These are phyloP conservation scores for Gossypium bickii DNA, from an alignment of 345 rosid genomes.

Conservation along the genomic window DNA sequence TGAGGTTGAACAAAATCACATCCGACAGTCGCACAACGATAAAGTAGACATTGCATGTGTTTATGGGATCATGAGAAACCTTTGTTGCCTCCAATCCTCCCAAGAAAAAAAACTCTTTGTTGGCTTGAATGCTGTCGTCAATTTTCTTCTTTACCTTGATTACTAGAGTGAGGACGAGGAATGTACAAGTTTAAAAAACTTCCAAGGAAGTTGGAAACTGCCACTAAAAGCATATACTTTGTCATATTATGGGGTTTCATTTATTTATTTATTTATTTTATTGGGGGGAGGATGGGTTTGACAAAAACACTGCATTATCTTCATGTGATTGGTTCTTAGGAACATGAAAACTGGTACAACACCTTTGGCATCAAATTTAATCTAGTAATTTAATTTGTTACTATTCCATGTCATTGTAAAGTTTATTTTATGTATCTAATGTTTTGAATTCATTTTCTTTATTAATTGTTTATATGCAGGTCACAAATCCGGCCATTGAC, in stretches of 20 bases:
- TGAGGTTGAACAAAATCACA: constrained; percentile 1
- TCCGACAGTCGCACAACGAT: not conserved
- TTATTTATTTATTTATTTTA: not conserved
- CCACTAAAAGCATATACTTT: not conserved
- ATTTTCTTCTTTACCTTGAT: not conserved
- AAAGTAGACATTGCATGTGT: not conserved
- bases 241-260: not conserved
- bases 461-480: constrained; percentile 40
- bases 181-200: not conserved
- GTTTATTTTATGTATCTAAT: not conserved
- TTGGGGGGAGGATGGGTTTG: not conserved
- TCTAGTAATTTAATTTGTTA: not conserved
- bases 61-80: constrained; percentile 1
- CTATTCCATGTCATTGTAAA: not conserved
- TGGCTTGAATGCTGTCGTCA: not conserved
- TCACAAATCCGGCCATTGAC: constrained; percentile 98
- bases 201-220: not conserved
- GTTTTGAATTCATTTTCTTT: constrained; percentile 1
- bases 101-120: not conserved
- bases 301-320: not conserved
- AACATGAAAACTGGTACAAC: not conserved
- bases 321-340: not conserved
- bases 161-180: not conserved
- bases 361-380: not conserved
- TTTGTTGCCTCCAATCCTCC: not conserved